phyloP scores from a whole-genome alignment of 164 flowering plant species.

The Aristolochia fimbriata region DNA sequence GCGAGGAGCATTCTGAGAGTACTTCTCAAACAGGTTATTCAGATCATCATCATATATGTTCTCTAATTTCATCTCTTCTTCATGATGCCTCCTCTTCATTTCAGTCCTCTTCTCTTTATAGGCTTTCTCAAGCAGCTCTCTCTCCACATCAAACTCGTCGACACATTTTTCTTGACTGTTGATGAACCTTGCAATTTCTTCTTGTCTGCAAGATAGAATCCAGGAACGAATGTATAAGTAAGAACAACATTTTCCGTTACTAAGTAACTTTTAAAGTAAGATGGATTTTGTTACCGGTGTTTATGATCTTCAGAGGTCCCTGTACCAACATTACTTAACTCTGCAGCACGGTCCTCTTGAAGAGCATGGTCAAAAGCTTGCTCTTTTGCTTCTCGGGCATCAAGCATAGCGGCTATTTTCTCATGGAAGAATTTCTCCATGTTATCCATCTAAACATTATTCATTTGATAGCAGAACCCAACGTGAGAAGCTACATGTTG shows the following conservation, averaged over 20 bases:
- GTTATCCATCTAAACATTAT: constrained; percentile 46
- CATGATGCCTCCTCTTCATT: constrained; percentile 35
- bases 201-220: constrained; percentile 21
- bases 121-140: constrained; percentile 34
- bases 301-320: constrained; percentile 27
- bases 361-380: constrained; percentile 49
- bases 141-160: constrained; percentile 40
- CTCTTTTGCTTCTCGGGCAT: constrained; percentile 42
- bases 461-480: neutral
- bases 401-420: constrained; percentile 35
- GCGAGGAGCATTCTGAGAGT: constrained; percentile 17
- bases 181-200: constrained; percentile 31
- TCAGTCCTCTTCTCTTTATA: constrained; percentile 38
- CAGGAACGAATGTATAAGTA: no score
- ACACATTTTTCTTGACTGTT: constrained; percentile 42
- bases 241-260: neutral
- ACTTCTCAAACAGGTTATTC: constrained; percentile 40
- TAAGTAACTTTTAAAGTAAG: neutral
- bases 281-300: constrained; percentile 28
- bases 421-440: constrained; percentile 70
- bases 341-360: constrained; percentile 46
- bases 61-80: constrained; percentile 46
- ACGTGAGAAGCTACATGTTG: neutral
- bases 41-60: constrained; percentile 36
- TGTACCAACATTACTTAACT: constrained; percentile 23